Base-by-base conservation (phyloP, 78 protist species). In the Monocercomonoides exilis region DNA sequence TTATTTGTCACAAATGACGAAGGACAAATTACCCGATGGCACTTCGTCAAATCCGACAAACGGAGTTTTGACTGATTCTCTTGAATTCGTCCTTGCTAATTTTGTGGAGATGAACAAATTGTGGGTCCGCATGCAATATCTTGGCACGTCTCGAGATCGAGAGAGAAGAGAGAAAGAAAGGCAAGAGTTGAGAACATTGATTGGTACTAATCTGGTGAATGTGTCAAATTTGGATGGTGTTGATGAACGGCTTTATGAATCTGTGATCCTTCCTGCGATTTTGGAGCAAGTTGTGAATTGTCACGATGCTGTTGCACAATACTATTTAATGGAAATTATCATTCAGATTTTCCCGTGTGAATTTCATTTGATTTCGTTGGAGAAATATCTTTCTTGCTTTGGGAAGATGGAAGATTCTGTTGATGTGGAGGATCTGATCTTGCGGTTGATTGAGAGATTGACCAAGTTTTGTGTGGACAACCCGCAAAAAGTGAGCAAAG, bases 101-200 rank as follows among this genome's bases (percentile, higher is more conserved):
- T 96, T 98, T 45, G 90, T 88, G 35, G 99, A 98, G 86, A 96
- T 95, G 96, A 96, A 94, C 91, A 96, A 96, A 90, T 94, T 98
- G 34, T 98, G 98, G 99, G 98, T 96, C 4, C 93, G 99, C 54
- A 92, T 98, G 96, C 96, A 96, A 93, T 94, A 94, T 89, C 96
- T 93, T 89, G 95, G 64, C 29, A 4, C 88, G 0, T 6, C 0
- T 34, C 38, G 89, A n/a, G 85, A 1, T 44, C n/a, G 43, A 4
- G 81, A 2, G 4, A n/a, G 41, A n/a, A 1, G 77, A 1, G 87
- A 45, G 43, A 2, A 2, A 42, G 98, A 97, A 90, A 87, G 99
- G 41, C 44, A 84, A 38, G 94, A 96, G 77, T 93, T 97, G 1
- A 80, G 95, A 5, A n/a, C 92, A 45, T 91, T 96, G 43, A 96